These are phyloP conservation scores for Candida orba DNA, from an alignment of 805 yeast genomes.

Conservation along the genomic window DNA sequence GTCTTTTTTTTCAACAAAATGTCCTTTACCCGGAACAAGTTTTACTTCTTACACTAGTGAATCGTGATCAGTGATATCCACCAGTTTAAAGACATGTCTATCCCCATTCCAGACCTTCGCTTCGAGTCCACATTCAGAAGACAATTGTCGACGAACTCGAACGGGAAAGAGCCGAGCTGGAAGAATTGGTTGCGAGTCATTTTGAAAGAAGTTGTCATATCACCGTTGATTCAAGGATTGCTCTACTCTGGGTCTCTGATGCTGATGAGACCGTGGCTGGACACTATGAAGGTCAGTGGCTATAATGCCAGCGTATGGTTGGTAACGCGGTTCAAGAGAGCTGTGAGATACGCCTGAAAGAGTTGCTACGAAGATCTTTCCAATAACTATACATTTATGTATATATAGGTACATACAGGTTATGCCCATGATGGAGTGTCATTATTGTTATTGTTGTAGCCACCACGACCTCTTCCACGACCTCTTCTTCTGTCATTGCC, in stretches of 20 bases:
- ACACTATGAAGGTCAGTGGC: conserved; percentile 1
- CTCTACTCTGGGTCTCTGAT: conserved; percentile 1
- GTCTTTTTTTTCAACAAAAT: background rate
- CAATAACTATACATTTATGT: too few relatives aligned
- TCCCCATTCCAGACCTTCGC: conserved; percentile 11
- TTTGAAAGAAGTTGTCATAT: conserved; percentile 3
- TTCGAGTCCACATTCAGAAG: conserved; percentile 8
- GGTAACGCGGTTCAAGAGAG: conserved; percentile 3
- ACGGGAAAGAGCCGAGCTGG: background rate
- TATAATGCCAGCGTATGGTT: conserved; percentile 1
- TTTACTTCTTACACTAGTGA: too few relatives aligned
- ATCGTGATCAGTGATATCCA: too few relatives aligned
- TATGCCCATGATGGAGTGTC: conserved; percentile 5
- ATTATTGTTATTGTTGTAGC: background rate
- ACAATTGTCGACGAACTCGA: background rate
- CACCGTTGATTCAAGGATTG: conserved; percentile 8
- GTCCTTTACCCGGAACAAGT: too few relatives aligned
- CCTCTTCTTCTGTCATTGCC: conserved; percentile 11
- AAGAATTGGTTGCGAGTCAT: conserved; percentile 2
- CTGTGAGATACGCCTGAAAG: conserved; percentile 3
- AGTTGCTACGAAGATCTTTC: background rate
- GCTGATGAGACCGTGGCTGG: conserved; percentile 6
- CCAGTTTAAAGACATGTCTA: background rate
- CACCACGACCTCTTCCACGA: conserved; percentile 8
- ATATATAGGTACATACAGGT: too few relatives aligned